Conservation (phyloP, 441 rosid species). For the Omphalea diandra region DNA sequence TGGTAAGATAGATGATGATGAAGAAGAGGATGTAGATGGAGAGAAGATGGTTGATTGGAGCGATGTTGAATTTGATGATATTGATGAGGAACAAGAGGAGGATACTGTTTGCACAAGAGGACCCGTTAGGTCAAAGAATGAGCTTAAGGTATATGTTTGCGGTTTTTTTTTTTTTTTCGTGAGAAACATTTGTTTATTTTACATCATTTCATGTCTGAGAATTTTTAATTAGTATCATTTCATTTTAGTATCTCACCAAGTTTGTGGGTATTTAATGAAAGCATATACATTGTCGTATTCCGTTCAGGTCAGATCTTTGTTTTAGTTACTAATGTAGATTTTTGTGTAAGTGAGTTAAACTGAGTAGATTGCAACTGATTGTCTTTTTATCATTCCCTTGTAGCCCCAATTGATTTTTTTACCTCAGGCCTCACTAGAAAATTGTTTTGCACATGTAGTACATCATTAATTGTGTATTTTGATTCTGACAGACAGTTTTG, state of each 20-base stretch:
- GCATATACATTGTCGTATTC: not conserved
- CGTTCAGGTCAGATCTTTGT: not conserved
- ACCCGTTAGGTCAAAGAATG: constrained; percentile 87
- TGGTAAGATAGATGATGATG: constrained; percentile 29
- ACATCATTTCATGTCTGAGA: not conserved
- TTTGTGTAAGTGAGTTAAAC: not conserved
- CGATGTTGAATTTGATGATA: constrained; percentile 34
- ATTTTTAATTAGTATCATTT: not conserved
- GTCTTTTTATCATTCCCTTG: not conserved
- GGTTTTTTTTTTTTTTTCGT: not conserved
- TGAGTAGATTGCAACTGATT: not conserved
- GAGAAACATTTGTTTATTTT: not conserved
- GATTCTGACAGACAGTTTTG: not conserved
- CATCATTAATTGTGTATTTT: not conserved
- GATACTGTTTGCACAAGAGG: constrained; percentile 35
- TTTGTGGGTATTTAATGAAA: not conserved
- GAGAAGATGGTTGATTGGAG: constrained; percentile 50
- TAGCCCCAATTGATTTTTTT: not conserved
- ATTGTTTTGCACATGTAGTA: not conserved
- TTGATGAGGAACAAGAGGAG: constrained; percentile 21
- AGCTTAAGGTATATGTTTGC: constrained; percentile 51
- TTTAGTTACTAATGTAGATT: not conserved
- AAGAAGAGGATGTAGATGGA: constrained; percentile 31
- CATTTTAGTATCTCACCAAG: not conserved
- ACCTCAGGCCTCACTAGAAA: not conserved